phyloP scores from a whole-genome alignment of 169 alveolate genomes.

The Plasmodium gallinaceum region DNA sequence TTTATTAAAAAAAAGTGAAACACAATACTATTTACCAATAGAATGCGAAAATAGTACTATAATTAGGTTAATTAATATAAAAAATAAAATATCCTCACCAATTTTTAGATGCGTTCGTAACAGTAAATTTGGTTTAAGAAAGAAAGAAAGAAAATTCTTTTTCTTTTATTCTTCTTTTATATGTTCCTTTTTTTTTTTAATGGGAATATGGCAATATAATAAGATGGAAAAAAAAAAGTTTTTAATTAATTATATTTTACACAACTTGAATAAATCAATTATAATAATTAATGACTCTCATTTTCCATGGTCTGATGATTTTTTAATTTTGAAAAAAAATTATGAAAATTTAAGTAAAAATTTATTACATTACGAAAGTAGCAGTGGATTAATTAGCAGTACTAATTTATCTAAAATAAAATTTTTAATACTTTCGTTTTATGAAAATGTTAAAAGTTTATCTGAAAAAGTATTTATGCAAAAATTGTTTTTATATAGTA shows the following conservation, averaged over 20 bases:
- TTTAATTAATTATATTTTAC: conserved; percentile 79
- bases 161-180: conserved; percentile 77
- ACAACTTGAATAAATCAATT: conserved; percentile 76
- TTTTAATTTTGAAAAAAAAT: conserved; percentile 22
- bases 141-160: conserved; percentile 84
- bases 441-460: conserved; percentile 7
- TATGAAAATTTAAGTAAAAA: conserved; percentile 11
- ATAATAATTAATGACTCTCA: conserved; percentile 35
- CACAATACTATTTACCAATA: conserved; percentile 83
- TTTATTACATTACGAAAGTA: conserved; percentile 30
- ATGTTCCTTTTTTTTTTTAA: conserved; percentile 77
- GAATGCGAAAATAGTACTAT: conserved; percentile 87
- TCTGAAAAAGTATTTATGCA: not conserved
- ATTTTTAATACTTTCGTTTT: conserved; percentile 3
- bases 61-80: conserved; percentile 84
- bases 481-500: not conserved
- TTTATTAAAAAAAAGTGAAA: conserved; percentile 74
- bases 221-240: conserved; percentile 86
- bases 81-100: conserved; percentile 86
- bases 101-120: conserved; percentile 82
- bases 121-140: conserved; percentile 90
- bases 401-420: conserved; percentile 1
- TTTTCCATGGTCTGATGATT: conserved; percentile 73
- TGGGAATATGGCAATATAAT: conserved; percentile 89
- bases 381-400: not conserved